Percentiles rank a stretch among this genome's conserved stretches.
Conservation (phyloP, 805 yeast species). For the Starmerella floricola region DNA sequence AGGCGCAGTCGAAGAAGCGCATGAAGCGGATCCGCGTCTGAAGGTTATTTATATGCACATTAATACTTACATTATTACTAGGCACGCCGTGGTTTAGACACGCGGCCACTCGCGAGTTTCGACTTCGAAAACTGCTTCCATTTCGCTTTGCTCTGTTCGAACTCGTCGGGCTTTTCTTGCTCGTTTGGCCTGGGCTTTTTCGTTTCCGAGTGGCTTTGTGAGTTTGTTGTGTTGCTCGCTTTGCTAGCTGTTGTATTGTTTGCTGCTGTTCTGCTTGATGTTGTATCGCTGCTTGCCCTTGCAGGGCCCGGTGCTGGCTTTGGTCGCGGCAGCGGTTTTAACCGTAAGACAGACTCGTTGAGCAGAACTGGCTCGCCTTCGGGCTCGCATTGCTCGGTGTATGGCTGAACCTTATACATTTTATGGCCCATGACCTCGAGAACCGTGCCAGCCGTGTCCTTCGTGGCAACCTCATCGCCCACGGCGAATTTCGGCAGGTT, state of each 20-base stretch:
- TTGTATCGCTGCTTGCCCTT: too few species aligned
- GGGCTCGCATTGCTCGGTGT: neutral
- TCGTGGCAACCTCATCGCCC: neutral
- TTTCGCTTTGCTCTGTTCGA: conserved; percentile 6
- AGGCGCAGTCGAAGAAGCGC: conserved; percentile 18
- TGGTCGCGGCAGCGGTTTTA: neutral
- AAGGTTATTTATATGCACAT: neutral
- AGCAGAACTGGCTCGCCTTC: neutral
- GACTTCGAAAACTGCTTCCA: conserved; percentile 7
- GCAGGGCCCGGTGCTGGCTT: neutral
- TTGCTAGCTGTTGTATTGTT: too few species aligned
- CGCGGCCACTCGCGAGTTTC: neutral
- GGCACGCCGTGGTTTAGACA: neutral
- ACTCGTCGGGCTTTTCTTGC: neutral
- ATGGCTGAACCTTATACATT: conserved; percentile 1
- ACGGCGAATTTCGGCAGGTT: neutral
- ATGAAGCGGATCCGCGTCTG: conserved; percentile 12
- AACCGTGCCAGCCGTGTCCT: neutral
- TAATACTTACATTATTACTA: neutral
- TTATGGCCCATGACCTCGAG: neutral
- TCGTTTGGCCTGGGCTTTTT: too few species aligned
- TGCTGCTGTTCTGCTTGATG: too few species aligned
- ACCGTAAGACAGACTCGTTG: neutral
- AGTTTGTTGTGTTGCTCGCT: too few species aligned
- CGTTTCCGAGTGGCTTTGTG: too few species aligned